Evolutionary conservation across 2,329 filamentous ascomycete genomes (phyloP).

Genomic region (Colletotrichum sp.): DNA sequence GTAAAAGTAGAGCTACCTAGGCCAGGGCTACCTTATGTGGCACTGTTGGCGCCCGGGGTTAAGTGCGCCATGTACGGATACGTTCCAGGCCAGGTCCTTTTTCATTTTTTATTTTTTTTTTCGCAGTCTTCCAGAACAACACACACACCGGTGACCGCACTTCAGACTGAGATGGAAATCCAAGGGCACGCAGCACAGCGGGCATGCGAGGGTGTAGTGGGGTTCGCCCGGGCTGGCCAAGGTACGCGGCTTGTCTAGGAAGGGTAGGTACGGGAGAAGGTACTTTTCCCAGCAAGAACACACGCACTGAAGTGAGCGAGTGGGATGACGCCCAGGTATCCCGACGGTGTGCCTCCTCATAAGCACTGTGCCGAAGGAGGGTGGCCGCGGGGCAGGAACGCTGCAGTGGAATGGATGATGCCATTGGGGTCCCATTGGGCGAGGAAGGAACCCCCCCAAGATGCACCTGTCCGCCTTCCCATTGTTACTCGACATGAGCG

Average conservation of each 20-base stretch:
- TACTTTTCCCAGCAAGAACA: not conserved
- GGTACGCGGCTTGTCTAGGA: not conserved
- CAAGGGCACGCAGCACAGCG: not conserved
- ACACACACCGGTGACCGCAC: not conserved
- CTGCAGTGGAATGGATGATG: conserved; percentile 13
- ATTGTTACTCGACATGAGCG: not conserved
- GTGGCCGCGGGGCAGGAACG: conserved; percentile 9
- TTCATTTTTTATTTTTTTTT: not conserved
- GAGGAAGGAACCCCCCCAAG: not conserved
- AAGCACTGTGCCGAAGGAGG: not conserved
- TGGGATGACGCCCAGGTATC: conserved; percentile 12
- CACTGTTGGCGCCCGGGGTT: not conserved
- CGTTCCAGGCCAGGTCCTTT: not conserved
- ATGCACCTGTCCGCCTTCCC: not conserved
- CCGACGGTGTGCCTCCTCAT: not conserved
- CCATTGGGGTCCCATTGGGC: not conserved
- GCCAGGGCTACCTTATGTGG: not conserved
- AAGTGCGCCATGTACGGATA: not conserved
- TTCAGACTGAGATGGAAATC: not conserved
- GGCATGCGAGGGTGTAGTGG: conserved; percentile 20
- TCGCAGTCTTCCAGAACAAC: not conserved
- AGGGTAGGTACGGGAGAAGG: not conserved
- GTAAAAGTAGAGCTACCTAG: not conserved
- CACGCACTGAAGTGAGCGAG: not conserved
- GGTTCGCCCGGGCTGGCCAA: not conserved